phyloP scores from a whole-genome alignment of 139 green algal genomes.

The Coelastrella sp. region DNA sequence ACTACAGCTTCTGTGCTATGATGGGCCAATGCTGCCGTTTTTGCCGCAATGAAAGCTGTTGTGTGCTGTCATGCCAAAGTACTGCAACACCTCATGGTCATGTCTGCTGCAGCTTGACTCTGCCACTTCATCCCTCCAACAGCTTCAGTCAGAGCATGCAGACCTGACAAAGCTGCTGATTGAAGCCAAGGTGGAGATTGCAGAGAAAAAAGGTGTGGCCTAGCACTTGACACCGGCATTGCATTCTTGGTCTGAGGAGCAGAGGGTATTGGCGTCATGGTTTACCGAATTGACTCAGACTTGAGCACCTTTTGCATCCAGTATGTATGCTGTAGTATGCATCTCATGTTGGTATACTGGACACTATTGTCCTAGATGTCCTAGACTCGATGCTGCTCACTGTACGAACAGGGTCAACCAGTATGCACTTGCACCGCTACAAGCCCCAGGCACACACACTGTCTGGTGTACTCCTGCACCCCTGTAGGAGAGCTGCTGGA shows the following conservation, averaged over 20 bases:
- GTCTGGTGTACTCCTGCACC: too few relatives aligned
- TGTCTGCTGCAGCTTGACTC: neutral
- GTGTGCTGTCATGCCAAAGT: neutral
- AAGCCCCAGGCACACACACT: too few relatives aligned
- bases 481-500: constrained; percentile 36
- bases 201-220: constrained; percentile 49
- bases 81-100: neutral
- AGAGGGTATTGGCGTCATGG: neutral
- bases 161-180: constrained; percentile 52
- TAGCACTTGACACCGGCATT: neutral
- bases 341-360: neutral
- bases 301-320: neutral
- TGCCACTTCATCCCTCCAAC: neutral
- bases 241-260: neutral
- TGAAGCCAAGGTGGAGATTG: constrained; percentile 57
- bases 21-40: neutral
- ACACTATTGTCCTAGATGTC: neutral
- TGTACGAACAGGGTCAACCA: neutral
- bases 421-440: neutral
- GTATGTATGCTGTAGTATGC: neutral
- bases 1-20: neutral
- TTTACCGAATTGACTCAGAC: neutral
- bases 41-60: neutral
- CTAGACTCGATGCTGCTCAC: neutral
- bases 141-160: constrained; percentile 45